Evolutionary conservation across 106 monocot genomes (phyloP).

Genomic region (Allium sativum): DNA sequence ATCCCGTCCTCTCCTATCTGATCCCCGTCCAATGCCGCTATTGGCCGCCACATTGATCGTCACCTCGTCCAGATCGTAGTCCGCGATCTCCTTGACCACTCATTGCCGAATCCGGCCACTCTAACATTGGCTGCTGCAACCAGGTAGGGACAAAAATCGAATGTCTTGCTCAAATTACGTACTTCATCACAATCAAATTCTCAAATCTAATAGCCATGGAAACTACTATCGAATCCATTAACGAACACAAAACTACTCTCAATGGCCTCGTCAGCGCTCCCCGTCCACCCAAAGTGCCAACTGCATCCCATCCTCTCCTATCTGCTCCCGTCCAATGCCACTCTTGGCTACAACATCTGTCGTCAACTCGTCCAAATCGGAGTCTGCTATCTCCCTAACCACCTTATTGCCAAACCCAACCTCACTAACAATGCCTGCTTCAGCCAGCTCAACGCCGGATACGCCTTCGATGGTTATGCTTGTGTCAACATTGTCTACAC

Average conservation of each 20-base stretch:
- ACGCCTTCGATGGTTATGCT: conserved; percentile 41
- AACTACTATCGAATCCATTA: conserved; percentile 17
- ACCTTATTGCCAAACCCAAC: conserved; percentile 47
- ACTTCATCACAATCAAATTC: too few relatives aligned
- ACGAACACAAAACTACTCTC: conserved; percentile 4
- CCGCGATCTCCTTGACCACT: conserved; percentile 37
- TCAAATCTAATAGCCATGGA: conserved; percentile 13
- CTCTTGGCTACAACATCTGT: conserved; percentile 21
- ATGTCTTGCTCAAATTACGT: too few relatives aligned
- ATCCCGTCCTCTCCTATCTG: not conserved
- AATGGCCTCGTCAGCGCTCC: conserved; percentile 17
- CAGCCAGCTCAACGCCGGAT: conserved; percentile 54
- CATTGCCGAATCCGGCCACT: conserved; percentile 58
- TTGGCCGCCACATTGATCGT: conserved; percentile 25
- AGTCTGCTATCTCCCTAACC: conserved; percentile 35
- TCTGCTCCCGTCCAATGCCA: not conserved
- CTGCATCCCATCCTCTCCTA: not conserved
- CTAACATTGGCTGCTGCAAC: too few relatives aligned
- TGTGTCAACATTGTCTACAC: conserved; percentile 26
- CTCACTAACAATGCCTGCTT: conserved; percentile 43
- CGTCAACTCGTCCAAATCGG: conserved; percentile 35
- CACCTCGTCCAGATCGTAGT: conserved; percentile 37
- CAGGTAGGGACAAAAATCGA: too few relatives aligned
- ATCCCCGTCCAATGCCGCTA: not conserved
- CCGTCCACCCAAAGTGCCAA: not conserved